phyloP scores from a whole-genome alignment of 2,329 filamentous ascomycete species.

The Ophiostoma ips region DNA sequence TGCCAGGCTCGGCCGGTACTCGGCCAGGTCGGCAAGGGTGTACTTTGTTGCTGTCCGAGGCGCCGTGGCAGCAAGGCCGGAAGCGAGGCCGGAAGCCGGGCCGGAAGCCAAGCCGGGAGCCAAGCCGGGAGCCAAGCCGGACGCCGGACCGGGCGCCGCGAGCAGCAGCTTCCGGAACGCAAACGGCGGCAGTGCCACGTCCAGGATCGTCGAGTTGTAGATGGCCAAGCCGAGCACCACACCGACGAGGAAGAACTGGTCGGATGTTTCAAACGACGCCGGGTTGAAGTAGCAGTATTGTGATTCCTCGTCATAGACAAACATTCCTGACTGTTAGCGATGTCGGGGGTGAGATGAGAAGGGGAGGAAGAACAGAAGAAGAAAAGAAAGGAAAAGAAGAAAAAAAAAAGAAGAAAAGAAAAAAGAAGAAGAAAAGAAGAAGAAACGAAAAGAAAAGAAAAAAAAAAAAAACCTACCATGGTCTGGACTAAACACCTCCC shows the following conservation, averaged over 20 bases:
- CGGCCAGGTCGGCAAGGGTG: conserved; percentile 67
- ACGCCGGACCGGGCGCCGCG: conserved; percentile 50
- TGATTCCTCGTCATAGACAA: conserved; percentile 83
- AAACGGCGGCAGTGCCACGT: conserved; percentile 77
- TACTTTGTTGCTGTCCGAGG: conserved; percentile 54
- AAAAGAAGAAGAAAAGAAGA: too few species aligned
- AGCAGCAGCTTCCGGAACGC: conserved; percentile 78
- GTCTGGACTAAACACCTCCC: conserved; percentile 82
- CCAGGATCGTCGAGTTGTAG: conserved; percentile 87
- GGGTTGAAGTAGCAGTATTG: conserved; percentile 89
- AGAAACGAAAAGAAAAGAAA: too few species aligned
- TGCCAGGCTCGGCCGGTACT: conserved; percentile 65
- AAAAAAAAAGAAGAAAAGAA: too few species aligned
- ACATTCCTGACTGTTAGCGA: conserved; percentile 58
- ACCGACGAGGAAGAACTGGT: conserved; percentile 83
- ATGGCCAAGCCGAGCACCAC: conserved; percentile 81
- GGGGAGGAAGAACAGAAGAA: too few species aligned
- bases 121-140: conserved; percentile 34
- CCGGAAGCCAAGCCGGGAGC: conserved; percentile 46
- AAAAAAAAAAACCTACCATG: conserved; percentile 60
- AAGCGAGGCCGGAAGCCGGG: conserved; percentile 33
- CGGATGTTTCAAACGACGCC: conserved; percentile 74
- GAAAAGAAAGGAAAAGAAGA: too few species aligned
- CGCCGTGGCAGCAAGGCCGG: too few species aligned
- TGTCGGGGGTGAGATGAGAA: too few species aligned